Conservation (phyloP, 2,329 filamentous ascomycete genomes). For the Trichocomaceae sp. region DNA sequence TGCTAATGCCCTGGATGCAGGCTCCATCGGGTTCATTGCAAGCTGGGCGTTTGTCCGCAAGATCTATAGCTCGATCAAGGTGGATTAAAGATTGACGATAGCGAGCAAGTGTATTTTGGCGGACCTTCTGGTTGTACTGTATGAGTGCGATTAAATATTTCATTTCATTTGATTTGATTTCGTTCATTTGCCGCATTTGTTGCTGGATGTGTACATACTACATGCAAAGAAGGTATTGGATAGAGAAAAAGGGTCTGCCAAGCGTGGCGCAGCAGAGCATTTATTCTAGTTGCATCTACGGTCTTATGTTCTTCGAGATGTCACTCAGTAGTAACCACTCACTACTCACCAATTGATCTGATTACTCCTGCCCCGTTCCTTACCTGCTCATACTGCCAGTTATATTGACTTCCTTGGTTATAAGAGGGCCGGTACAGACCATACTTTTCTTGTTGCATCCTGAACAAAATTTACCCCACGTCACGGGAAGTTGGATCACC, state of each 20-base stretch:
- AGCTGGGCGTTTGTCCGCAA: conserved; percentile 91
- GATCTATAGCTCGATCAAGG: conserved; percentile 97
- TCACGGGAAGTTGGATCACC: not conserved
- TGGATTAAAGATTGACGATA: conserved; percentile 59
- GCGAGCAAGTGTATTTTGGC: too few species aligned
- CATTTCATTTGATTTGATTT: not conserved
- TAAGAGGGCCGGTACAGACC: too few species aligned
- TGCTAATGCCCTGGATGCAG: conserved; percentile 41
- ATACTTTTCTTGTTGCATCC: too few species aligned
- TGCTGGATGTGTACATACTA: conserved; percentile 1
- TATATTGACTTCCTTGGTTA: too few species aligned
- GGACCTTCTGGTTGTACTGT: not conserved
- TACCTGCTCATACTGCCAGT: too few species aligned
- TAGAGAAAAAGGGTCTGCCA: not conserved
- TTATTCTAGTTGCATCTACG: not conserved
- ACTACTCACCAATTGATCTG: not conserved
- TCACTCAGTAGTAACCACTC: too few species aligned
- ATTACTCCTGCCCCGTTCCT: not conserved
- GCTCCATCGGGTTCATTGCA: conserved; percentile 89
- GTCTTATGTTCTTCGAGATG: too few species aligned
- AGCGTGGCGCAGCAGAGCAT: conserved; percentile 9
- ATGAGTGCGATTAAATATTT: not conserved
- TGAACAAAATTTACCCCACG: not conserved
- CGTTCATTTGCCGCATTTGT: too few species aligned
- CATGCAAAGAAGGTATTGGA: not conserved